phyloP scores from a whole-genome alignment of 192 early-diverging fungal genomes.

The Backusella psychrophila region DNA sequence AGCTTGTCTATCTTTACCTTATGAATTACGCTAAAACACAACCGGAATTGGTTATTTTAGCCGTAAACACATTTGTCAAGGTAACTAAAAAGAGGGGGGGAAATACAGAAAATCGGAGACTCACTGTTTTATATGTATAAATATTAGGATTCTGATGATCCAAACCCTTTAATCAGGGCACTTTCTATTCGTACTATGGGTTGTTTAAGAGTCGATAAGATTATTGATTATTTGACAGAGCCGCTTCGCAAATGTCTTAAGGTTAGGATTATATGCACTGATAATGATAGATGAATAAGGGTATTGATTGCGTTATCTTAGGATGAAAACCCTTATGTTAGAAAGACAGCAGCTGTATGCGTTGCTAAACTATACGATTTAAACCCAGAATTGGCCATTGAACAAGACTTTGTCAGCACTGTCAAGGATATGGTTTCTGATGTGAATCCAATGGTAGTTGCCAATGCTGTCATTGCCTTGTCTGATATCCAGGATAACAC shows the following conservation, averaged over 20 bases:
- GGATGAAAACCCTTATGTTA: constrained; percentile 96
- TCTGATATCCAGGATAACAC: constrained; percentile 85
- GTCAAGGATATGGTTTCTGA: constrained; percentile 92
- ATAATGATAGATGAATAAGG: not conserved
- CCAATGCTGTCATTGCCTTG: constrained; percentile 93
- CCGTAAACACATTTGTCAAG: constrained; percentile 97
- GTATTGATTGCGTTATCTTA: constrained; percentile 13
- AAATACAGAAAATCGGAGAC: not conserved
- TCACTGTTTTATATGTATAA: not conserved
- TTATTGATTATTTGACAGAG: constrained; percentile 90
- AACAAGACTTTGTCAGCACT: constrained; percentile 87
- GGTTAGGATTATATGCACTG: constrained; percentile 27
- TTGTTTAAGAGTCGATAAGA: constrained; percentile 92
- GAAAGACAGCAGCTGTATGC: constrained; percentile 95
- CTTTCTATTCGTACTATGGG: constrained; percentile 99
- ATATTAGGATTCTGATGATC: constrained; percentile 85
- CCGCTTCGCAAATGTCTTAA: constrained; percentile 87
- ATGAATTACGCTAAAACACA: constrained; percentile 98
- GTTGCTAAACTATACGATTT: constrained; percentile 96
- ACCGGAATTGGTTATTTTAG: constrained; percentile 95
- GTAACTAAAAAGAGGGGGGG: constrained; percentile 32
- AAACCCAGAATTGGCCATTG: constrained; percentile 79
- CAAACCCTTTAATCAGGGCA: constrained; percentile 93
- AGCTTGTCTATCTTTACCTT: constrained; percentile 96
- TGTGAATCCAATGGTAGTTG: constrained; percentile 94